A percentile compares a stretch with the other conserved stretches of the same genome.
Conservation (phyloP, 140 eudicot species). For the Flaveria floridana region DNA sequence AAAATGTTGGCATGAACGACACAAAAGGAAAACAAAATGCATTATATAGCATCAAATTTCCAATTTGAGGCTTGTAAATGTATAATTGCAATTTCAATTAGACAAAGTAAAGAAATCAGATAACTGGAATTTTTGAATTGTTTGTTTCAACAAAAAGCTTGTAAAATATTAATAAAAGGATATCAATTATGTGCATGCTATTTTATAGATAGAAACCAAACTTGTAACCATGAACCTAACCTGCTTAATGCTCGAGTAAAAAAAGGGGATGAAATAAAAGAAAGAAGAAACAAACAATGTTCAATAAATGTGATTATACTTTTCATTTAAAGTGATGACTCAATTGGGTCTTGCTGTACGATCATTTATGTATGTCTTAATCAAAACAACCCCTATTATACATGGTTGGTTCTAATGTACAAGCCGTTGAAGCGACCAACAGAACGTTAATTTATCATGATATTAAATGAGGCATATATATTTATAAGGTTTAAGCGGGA, state of each 20-base stretch:
- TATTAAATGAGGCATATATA: not conserved
- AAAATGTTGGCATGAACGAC: not conserved
- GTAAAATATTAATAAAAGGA: not conserved
- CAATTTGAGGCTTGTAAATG: not conserved
- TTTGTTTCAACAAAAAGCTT: not conserved
- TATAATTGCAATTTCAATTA: not conserved
- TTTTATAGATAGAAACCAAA: not conserved
- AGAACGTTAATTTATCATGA: not conserved
- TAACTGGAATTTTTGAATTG: not conserved
- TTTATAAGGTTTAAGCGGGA: not conserved
- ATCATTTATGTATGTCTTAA: not conserved
- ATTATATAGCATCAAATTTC: not conserved
- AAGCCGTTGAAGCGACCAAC: not conserved
- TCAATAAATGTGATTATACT: not conserved
- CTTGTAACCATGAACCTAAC: not conserved
- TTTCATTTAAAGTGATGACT: not conserved
- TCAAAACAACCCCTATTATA: not conserved
- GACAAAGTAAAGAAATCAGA: not conserved
- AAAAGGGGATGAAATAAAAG: not conserved
- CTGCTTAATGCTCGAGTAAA: not conserved
- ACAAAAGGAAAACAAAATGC: conserved; percentile 5
- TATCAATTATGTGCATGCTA: not conserved
- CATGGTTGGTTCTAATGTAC: not conserved
- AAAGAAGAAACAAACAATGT: not conserved
- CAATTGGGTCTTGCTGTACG: not conserved